Percentiles rank a stretch among this genome's conserved stretches.
Evolutionary conservation across 768 basidiomycete genomes (phyloP).

Genomic region (Cyclocybe cylindracea): DNA sequence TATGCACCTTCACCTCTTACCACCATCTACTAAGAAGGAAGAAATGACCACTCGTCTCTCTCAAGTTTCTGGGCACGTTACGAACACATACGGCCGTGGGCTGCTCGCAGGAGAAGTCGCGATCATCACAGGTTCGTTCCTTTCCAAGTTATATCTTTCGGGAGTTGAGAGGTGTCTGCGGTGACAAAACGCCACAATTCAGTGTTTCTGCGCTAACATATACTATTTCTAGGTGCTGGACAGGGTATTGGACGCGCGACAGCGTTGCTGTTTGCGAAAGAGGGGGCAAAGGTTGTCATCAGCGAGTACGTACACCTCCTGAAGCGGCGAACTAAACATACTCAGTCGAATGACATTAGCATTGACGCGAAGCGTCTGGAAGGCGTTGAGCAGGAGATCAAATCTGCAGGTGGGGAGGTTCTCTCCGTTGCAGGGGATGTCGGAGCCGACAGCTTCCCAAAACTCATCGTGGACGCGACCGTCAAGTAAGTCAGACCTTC

Average conservation of each 20-base stretch:
- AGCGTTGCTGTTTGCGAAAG: constrained; percentile 78
- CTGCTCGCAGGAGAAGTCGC: constrained; percentile 78
- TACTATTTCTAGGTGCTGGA: constrained; percentile 58
- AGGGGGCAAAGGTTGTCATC: constrained; percentile 85
- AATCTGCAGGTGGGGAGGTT: constrained; percentile 68
- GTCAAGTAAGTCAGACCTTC: constrained; percentile 53
- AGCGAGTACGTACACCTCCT: constrained; percentile 58
- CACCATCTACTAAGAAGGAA: too few species aligned
- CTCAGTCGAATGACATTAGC: constrained; percentile 32
- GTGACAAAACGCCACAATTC: background rate
- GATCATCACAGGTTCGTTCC: constrained; percentile 74
- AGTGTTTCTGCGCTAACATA: background rate
- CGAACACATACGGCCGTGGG: constrained; percentile 53
- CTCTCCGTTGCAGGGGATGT: constrained; percentile 81
- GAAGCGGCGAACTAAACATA: background rate
- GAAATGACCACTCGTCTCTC: constrained; percentile 58
- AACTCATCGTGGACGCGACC: constrained; percentile 74
- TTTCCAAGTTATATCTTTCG: background rate
- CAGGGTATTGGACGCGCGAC: constrained; percentile 80
- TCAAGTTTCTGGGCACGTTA: constrained; percentile 72
- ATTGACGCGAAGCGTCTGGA: constrained; percentile 73
- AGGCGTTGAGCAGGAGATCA: constrained; percentile 72
- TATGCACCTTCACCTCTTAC: too few species aligned
- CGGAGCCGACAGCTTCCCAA: constrained; percentile 79
- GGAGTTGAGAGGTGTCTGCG: background rate